phyloP scores from a whole-genome alignment of 2,329 filamentous ascomycete genomes.

The Hypoxylon sp. region DNA sequence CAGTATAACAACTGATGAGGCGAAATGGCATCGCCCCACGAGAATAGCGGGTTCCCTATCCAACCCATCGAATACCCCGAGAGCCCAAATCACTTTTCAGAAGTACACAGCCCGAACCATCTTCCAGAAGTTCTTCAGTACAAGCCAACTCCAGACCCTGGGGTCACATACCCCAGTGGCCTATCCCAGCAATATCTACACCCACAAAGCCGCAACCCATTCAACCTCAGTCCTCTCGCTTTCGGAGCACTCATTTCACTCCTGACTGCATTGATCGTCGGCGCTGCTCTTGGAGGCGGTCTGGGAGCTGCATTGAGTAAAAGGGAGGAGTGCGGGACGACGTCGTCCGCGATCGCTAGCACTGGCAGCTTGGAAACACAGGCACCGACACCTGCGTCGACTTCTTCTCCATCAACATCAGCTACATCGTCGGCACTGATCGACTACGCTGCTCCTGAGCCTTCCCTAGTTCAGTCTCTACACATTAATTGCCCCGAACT shows the following conservation, averaged over 20 bases:
- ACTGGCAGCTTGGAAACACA: not conserved
- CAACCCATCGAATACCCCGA: constrained; percentile 2
- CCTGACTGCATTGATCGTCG: constrained; percentile 4
- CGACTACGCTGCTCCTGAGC: not conserved
- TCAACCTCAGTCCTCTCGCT: constrained; percentile 2
- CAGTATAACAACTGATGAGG: not conserved
- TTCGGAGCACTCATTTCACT: constrained; percentile 11
- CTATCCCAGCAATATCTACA: not conserved
- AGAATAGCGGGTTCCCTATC: not conserved
- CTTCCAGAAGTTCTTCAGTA: constrained; percentile 2
- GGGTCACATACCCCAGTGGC: not conserved
- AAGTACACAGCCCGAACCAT: not conserved
- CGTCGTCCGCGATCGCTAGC: not conserved
- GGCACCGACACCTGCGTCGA: not conserved
- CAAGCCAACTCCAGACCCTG: not conserved
- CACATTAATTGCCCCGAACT: constrained; percentile 1
- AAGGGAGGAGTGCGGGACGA: not conserved
- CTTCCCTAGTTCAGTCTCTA: not conserved
- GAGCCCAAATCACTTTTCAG: not conserved
- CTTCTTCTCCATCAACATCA: not conserved
- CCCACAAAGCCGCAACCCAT: constrained; percentile 1
- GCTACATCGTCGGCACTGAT: not conserved
- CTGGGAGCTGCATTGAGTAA: constrained; percentile 4
- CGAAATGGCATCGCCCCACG: constrained; percentile 7
- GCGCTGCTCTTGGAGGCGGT: constrained; percentile 10